Conservation (phyloP, 2,329 filamentous ascomycete species). For the Periconia digitata region DNA sequence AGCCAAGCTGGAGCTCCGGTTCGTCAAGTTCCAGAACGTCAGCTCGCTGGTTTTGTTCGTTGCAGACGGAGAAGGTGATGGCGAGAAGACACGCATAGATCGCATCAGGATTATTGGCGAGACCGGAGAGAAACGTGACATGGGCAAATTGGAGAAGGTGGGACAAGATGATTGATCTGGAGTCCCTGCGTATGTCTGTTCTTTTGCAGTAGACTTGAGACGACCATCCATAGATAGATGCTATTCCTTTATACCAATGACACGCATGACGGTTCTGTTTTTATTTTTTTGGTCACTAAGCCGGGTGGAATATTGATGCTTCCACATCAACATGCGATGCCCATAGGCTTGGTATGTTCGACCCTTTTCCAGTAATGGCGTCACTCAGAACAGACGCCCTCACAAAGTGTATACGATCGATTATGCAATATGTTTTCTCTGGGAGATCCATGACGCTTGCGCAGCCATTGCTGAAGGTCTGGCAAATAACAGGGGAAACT, state of each 20-base stretch:
- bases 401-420: conserved; percentile 47
- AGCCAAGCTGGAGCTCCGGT: conserved; percentile 66
- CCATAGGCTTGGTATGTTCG: conserved; percentile 50
- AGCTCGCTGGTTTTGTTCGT: conserved; percentile 86
- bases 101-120: conserved; percentile 82
- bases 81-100: conserved; percentile 84
- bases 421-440: conserved; percentile 74
- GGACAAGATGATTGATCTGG: conserved; percentile 61
- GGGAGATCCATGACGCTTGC: conserved; percentile 78
- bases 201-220: background rate
- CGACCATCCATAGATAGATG: background rate
- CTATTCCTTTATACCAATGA: background rate
- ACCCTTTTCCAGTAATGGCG: conserved; percentile 49
- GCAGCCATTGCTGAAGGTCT: conserved; percentile 51
- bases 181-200: no score
- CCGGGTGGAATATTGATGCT: no score
- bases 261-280: no score
- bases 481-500: conserved; percentile 79
- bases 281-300: background rate
- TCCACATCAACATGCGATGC: no score
- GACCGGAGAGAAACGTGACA: conserved; percentile 84
- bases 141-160: conserved; percentile 95
- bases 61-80: conserved; percentile 75
- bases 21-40: conserved; percentile 97
- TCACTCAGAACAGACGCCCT: conserved; percentile 34